Percentiles rank a stretch among this genome's conserved stretches.
phyloP scores from a whole-genome alignment of 768 basidiomycete genomes.

The Russula ochroleuca region DNA sequence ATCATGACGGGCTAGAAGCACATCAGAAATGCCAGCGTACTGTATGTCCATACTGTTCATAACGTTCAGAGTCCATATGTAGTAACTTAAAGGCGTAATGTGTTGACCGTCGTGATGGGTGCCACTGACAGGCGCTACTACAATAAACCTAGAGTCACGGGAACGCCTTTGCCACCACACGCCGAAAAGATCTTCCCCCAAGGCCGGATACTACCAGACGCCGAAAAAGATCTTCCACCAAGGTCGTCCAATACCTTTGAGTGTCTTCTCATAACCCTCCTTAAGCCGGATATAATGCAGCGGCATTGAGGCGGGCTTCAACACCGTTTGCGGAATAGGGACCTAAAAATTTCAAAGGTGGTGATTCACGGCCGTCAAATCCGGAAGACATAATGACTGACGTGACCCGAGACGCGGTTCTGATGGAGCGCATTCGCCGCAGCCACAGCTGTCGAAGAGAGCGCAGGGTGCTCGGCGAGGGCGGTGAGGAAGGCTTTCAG shows the following conservation, averaged over 20 bases:
- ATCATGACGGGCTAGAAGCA: not conserved
- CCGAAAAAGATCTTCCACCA: conserved; percentile 84
- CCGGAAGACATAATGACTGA: conserved; percentile 30
- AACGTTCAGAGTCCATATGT: not conserved
- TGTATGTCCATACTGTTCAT: not conserved
- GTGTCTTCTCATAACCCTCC: conserved; percentile 71
- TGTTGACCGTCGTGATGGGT: not conserved
- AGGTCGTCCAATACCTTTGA: conserved; percentile 69
- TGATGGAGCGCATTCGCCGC: conserved; percentile 53
- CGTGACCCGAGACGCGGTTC: conserved; percentile 57
- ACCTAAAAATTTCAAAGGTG: conserved; percentile 43
- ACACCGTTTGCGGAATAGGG: conserved; percentile 55
- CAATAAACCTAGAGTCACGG: not conserved
- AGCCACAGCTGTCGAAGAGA: conserved; percentile 56
- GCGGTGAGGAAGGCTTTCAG: conserved; percentile 60
- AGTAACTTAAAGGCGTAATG: not conserved
- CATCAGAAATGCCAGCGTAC: not conserved
- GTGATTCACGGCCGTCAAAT: not conserved
- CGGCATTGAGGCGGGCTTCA: conserved; percentile 68
- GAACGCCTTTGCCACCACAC: not conserved
- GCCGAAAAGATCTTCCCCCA: not conserved
- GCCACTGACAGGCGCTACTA: not conserved
- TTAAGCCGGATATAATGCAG: conserved; percentile 67
- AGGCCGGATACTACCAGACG: conserved; percentile 53
- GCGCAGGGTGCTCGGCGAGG: conserved; percentile 61